phyloP scores from a whole-genome alignment of 164 flowering plant species.

The Stephania yunnanensis region DNA sequence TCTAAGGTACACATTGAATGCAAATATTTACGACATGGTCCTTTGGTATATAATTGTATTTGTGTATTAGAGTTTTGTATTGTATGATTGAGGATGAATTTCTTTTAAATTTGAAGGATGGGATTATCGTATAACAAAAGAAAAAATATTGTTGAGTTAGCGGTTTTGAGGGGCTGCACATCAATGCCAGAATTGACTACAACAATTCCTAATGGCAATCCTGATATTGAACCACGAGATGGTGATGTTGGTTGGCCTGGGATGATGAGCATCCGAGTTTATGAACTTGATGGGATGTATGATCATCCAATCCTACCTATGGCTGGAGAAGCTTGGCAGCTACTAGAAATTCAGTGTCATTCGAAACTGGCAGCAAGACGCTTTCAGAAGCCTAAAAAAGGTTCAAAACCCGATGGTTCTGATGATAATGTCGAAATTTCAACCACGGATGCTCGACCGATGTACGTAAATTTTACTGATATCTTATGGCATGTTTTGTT shows the following conservation, averaged over 20 bases:
- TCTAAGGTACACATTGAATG: conserved; percentile 47
- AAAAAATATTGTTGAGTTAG: conserved; percentile 84
- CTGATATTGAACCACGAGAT: conserved; percentile 59
- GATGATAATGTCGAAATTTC: conserved; percentile 83
- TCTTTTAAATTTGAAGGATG: conserved; percentile 39
- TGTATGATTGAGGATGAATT: background rate
- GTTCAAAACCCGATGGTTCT: conserved; percentile 84
- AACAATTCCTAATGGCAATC: conserved; percentile 32
- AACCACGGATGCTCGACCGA: conserved; percentile 53
- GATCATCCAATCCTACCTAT: conserved; percentile 92
- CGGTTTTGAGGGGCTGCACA: conserved; percentile 77
- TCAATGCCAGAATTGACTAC: conserved; percentile 36
- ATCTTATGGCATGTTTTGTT: background rate
- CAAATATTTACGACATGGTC: background rate
- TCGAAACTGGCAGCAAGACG: conserved; percentile 82
- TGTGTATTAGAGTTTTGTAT: background rate
- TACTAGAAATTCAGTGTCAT: conserved; percentile 86
- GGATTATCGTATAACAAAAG: conserved; percentile 93
- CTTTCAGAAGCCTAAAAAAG: conserved; percentile 74
- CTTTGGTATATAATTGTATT: background rate
- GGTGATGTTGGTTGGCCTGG: conserved; percentile 94
- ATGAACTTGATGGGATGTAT: conserved; percentile 95
- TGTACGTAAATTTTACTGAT: conserved; percentile 31
- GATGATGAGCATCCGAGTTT: conserved; percentile 91
- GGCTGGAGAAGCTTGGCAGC: conserved; percentile 90